Base-by-base conservation (phyloP, 495 filamentous ascomycete genomes). In the Penicillium crystallinum region DNA sequence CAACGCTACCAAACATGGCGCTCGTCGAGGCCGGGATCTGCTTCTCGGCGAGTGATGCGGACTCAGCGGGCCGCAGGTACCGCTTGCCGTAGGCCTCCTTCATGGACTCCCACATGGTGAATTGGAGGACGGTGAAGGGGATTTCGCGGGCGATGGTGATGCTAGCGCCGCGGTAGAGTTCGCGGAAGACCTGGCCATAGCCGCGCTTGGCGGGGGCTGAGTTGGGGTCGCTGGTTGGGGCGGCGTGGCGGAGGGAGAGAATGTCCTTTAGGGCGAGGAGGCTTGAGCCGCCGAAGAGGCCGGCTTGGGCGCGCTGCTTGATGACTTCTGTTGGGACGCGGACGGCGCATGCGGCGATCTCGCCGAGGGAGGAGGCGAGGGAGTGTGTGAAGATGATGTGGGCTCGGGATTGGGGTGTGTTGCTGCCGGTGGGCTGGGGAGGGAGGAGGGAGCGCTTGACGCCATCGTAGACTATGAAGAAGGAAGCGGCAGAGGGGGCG, bases 401-500 rank as follows among this genome's bases (percentile, higher is more conserved):
- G n/a, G 65, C 43, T 35, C 68, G 65, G 31, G 74, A 63, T 12
- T 62, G 66, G 29, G 54, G 44, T 49, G 33, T 22, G 14, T 46
- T 31, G 11, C 55, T 29, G 40, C n/a, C 23, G 40, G 40, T 7
- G 3, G 39, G 3, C 21, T 43, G 21, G 0, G 63, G 51, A 6
- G 59, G 61, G 31, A 90, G 72, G 10, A 81, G 59, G 5, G 74
- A 58, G 52, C 73, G 71, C 65, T 97, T 97, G 36, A 86, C 75
- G 44, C 81, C 74, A 65, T 98, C 93, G 74, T 98, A 98, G 50
- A 91, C 95, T 65, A 90, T 88, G 81, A 98, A 98, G 81, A 98
- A 98, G 56, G 96, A 89, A 36, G 93, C 92, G 6, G 93, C 93
- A n/a, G 90, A 91, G 6, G 93, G 93, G 0, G 95, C 95, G 31